Percentiles rank a stretch among this genome's conserved stretches.
Conservation (phyloP, 148 eudicot species). For the Cornus suecica region DNA sequence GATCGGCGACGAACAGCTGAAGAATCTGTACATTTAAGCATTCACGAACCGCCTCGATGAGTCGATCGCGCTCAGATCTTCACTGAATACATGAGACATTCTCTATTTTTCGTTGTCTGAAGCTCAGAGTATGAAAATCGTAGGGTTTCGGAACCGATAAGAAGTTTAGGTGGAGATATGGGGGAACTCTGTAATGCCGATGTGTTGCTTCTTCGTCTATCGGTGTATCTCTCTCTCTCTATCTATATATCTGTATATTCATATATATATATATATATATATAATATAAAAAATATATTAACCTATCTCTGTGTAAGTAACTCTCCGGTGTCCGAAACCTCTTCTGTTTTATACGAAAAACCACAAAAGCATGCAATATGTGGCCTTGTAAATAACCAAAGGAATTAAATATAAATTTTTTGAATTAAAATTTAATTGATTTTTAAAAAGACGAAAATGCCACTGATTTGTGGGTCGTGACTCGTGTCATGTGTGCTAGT, state of each 20-base stretch:
- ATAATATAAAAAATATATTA: too few species aligned
- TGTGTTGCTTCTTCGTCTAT: not conserved
- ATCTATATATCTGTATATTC: too few species aligned
- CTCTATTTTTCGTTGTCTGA: not conserved
- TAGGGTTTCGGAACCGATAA: conserved; percentile 2
- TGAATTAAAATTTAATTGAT: too few species aligned
- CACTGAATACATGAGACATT: not conserved
- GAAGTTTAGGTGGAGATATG: conserved; percentile 11
- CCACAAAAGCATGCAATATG: conserved; percentile 3
- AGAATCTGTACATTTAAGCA: conserved; percentile 32
- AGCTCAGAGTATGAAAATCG: not conserved
- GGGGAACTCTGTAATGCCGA: not conserved
- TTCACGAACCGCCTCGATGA: not conserved
- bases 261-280: too few species aligned
- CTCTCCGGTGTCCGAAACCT: not conserved
- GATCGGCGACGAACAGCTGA: conserved; percentile 47
- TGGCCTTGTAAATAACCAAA: conserved; percentile 12
- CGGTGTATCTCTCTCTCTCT: not conserved
- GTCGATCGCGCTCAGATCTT: conserved; percentile 16
- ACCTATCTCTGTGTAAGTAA: not conserved
- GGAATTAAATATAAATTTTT: not conserved
- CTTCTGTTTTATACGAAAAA: not conserved
- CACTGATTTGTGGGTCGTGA: not conserved
- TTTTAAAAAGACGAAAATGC: not conserved
- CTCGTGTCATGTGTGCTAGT: not conserved